Percentiles rank a stretch among this genome's conserved stretches.
Evolutionary conservation across 257 asterid species (phyloP).

Genomic region (Galeopsis tetrahit): DNA sequence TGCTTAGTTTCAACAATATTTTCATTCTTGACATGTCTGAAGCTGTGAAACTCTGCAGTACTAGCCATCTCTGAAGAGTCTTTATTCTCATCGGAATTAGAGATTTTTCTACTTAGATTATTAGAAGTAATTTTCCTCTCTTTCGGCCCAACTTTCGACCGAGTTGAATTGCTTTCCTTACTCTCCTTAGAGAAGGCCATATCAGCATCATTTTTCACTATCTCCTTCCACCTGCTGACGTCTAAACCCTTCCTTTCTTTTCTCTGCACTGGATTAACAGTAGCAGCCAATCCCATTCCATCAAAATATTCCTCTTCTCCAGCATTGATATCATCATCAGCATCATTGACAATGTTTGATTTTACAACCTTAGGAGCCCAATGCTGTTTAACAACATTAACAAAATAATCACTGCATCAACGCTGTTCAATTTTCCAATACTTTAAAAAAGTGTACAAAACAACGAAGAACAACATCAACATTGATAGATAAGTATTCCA

Average conservation of each 20-base stretch:
- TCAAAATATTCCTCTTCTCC: slow-evolving; percentile 50
- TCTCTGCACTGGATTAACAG: slow-evolving; percentile 61
- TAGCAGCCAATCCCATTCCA: slow-evolving; percentile 48
- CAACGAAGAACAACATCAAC: not conserved
- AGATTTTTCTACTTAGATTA: slow-evolving; percentile 30
- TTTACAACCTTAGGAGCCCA: slow-evolving; percentile 62
- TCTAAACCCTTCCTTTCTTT: slow-evolving; percentile 71
- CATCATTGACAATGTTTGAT: slow-evolving; percentile 27
- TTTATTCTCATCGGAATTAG: slow-evolving; percentile 29
- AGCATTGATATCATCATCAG: slow-evolving; percentile 37
- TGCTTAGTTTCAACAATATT: slow-evolving; percentile 27
- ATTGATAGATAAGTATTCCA: not conserved
- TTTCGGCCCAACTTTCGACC: slow-evolving; percentile 28
- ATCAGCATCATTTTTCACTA: slow-evolving; percentile 39
- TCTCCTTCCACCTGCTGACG: slow-evolving; percentile 61
- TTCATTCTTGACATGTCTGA: slow-evolving; percentile 32
- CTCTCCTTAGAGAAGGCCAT: slow-evolving; percentile 30
- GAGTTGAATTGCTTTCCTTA: slow-evolving; percentile 29
- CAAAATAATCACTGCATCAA: slow-evolving; percentile 19
- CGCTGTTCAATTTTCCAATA: not conserved
- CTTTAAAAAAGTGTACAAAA: not conserved
- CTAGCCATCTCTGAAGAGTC: slow-evolving; percentile 29
- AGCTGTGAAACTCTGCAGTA: slow-evolving; percentile 30
- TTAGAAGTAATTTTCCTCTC: slow-evolving; percentile 28
- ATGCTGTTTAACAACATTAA: slow-evolving; percentile 50